These are phyloP conservation scores for Fusarium citri DNA, from an alignment of 2,329 filamentous ascomycete genomes.

Conservation along the genomic window DNA sequence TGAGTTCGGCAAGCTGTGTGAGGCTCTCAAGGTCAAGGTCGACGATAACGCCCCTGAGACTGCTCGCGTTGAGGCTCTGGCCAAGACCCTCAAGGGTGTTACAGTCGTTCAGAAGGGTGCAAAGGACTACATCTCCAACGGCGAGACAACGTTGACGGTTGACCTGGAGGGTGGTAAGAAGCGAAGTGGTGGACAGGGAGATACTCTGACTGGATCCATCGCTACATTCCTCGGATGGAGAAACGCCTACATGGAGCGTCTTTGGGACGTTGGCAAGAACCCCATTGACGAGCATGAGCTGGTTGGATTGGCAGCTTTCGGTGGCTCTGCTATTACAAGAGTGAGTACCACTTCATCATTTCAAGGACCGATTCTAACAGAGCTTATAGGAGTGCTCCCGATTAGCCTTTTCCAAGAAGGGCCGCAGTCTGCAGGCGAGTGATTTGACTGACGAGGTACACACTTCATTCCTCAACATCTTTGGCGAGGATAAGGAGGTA, in stretches of 20 bases:
- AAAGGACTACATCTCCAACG: conserved; percentile 86
- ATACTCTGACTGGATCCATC: conserved; percentile 90
- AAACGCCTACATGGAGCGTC: conserved; percentile 82
- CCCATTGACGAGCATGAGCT: conserved; percentile 66
- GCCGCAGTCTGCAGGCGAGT: conserved; percentile 89
- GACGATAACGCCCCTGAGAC: conserved; percentile 52
- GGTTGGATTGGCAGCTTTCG: conserved; percentile 84
- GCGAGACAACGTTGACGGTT: conserved; percentile 77
- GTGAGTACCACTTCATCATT: conserved; percentile 58
- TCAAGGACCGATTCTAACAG: conserved; percentile 26
- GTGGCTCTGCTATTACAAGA: conserved; percentile 86
- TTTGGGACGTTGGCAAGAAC: conserved; percentile 74
- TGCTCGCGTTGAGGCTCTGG: conserved; percentile 71
- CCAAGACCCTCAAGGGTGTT: conserved; percentile 83
- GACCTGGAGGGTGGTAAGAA: conserved; percentile 87
- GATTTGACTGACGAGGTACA: conserved; percentile 94
- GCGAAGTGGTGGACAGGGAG: conserved; percentile 92
- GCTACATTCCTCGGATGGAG: conserved; percentile 92
- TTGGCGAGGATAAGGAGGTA: conserved; percentile 70
- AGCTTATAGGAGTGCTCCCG: conserved; percentile 77
- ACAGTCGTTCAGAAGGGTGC: conserved; percentile 91
- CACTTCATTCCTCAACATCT: conserved; percentile 79
- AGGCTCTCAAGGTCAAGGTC: conserved; percentile 76
- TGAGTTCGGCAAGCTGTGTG: conserved; percentile 86
- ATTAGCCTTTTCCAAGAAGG: conserved; percentile 85